phyloP scores from a whole-genome alignment of 305 asterid species.

The Solanum hybrid region DNA sequence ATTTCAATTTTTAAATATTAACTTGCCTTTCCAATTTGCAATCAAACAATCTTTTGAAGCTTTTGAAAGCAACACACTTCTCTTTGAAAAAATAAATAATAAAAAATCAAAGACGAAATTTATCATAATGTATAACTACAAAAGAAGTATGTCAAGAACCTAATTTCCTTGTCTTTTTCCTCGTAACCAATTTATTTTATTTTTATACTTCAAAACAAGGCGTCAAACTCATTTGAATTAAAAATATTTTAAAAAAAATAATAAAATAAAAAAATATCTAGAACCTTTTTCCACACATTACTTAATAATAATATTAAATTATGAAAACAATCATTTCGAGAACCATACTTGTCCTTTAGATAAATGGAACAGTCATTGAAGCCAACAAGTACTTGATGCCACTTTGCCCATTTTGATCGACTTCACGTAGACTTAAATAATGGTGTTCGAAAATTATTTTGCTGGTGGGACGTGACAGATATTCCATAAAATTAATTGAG shows the following conservation, averaged over 20 bases:
- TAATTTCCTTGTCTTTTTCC: neutral
- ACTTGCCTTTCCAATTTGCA: neutral
- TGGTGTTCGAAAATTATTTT: neutral
- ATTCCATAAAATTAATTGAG: accelerated
- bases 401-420: neutral
- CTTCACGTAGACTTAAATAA: neutral
- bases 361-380: neutral
- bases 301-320: neutral
- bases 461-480: accelerated
- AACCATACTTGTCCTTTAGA: neutral
- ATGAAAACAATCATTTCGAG: neutral
- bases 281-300: neutral
- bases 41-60: neutral
- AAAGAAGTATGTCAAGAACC: neutral
- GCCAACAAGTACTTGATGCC: neutral
- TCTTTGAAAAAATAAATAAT: neutral
- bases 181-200: neutral
- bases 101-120: neutral
- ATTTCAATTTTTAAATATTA: neutral
- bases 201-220: neutral
- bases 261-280: neutral
- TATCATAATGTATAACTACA: neutral
- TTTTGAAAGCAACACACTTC: neutral
- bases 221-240: neutral
- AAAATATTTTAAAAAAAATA: neutral